These are phyloP conservation scores for Ascomycota sp. DNA, from an alignment of 2,329 filamentous ascomycete species.

Conservation along the genomic window DNA sequence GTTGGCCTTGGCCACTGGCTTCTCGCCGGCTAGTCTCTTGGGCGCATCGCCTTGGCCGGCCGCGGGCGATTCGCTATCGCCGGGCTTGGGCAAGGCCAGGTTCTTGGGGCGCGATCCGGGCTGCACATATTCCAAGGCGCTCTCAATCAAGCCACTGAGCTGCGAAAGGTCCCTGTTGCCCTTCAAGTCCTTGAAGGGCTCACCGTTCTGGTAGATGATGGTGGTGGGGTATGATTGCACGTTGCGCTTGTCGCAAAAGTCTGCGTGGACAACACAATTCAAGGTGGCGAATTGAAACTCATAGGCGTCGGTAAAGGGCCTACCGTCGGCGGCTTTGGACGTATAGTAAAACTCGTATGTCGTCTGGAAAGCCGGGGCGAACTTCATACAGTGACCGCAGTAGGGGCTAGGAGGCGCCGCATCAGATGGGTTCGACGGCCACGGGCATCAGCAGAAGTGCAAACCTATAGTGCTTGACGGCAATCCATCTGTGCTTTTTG, in stretches of 20 bases:
- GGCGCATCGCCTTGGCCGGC: conserved; percentile 10
- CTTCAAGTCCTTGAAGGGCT: conserved; percentile 38
- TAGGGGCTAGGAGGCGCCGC: conserved; percentile 24
- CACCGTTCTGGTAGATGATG: conserved; percentile 60
- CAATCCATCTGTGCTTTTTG: conserved; percentile 29
- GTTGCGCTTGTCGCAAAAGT: conserved; percentile 50
- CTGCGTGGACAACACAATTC: conserved; percentile 68
- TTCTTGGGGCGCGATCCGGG: conserved; percentile 59
- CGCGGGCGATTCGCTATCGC: conserved; percentile 26
- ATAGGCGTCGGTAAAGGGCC: conserved; percentile 59
- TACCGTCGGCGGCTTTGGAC: conserved; percentile 46
- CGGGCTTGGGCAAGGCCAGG: conserved; percentile 49
- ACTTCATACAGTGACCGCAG: conserved; percentile 54
- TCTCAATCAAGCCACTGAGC: conserved; percentile 54
- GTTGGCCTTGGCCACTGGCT: conserved; percentile 41
- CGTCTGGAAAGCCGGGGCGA: conserved; percentile 76
- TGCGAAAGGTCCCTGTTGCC: conserved; percentile 47
- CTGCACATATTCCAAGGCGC: conserved; percentile 52
- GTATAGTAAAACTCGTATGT: conserved; percentile 91
- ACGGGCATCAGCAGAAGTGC: not conserved
- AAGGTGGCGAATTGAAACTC: conserved; percentile 73
- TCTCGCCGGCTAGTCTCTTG: conserved; percentile 21
- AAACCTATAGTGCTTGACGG: conserved; percentile 51
- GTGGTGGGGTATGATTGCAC: conserved; percentile 59
- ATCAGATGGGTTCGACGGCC: conserved; percentile 4